A percentile compares a stretch with the other conserved stretches of the same genome.
phyloP scores from a whole-genome alignment of 2,329 filamentous ascomycete species.

The Penicillium sp. region DNA sequence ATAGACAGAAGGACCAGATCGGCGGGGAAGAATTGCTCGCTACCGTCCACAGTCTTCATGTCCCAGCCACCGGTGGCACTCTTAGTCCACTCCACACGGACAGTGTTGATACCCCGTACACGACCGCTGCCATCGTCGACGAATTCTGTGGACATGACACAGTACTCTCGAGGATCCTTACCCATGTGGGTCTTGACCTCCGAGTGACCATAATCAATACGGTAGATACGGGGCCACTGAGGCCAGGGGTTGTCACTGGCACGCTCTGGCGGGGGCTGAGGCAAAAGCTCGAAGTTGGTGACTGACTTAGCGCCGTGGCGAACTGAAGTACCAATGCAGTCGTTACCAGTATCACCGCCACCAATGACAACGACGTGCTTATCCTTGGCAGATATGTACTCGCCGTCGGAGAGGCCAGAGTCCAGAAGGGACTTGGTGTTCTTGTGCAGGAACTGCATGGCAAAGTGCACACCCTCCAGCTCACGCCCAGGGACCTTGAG shows the following conservation, averaged over 20 bases:
- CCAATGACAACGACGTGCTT: constrained; percentile 97
- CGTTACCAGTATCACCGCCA: constrained; percentile 95
- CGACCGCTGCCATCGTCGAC: constrained; percentile 83
- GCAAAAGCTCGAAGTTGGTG: constrained; percentile 93
- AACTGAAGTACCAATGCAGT: constrained; percentile 95
- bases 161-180: constrained; percentile 94
- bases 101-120: constrained; percentile 93
- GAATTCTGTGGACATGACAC: constrained; percentile 97
- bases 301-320: constrained; percentile 95
- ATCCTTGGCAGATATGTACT: constrained; percentile 91
- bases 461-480: constrained; percentile 87
- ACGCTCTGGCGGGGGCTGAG: constrained; percentile 87
- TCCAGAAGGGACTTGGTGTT: constrained; percentile 98
- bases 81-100: constrained; percentile 95
- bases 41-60: constrained; percentile 95
- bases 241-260: constrained; percentile 96
- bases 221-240: constrained; percentile 96
- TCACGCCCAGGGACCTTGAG: constrained; percentile 86
- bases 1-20: constrained; percentile 93
- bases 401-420: constrained; percentile 76
- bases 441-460: constrained; percentile 95
- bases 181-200: constrained; percentile 96
- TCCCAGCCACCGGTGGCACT: constrained; percentile 88
- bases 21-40: constrained; percentile 93
- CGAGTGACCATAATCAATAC: constrained; percentile 95